Percentiles rank a stretch among this genome's conserved stretches.
phyloP scores from a whole-genome alignment of 1,284 basidiomycete genomes.

The Malassezia furfur region DNA sequence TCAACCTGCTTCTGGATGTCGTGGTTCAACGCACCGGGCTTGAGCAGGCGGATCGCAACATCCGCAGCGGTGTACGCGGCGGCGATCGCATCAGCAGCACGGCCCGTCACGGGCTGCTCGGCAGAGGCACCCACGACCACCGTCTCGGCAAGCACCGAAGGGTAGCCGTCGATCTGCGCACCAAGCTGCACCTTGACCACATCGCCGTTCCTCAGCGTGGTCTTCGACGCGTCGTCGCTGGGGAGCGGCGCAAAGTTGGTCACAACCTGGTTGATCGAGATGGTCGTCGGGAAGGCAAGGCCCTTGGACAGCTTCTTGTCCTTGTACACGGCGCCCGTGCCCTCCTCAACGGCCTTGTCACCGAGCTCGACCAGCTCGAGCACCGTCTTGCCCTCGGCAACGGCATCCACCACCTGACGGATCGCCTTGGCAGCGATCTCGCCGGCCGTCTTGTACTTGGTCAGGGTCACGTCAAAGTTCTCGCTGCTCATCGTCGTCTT shows the following conservation, averaged over 20 bases:
- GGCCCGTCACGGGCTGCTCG: conserved; percentile 68
- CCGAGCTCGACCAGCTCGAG: conserved; percentile 84
- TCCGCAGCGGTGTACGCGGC: conserved; percentile 90
- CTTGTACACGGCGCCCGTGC: conserved; percentile 77
- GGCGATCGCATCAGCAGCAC: conserved; percentile 78
- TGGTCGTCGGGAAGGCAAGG: conserved; percentile 78
- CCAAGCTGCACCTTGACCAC: conserved; percentile 93
- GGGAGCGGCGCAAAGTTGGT: conserved; percentile 56
- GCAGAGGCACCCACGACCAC: conserved; percentile 58
- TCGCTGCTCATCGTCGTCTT: conserved; percentile 20
- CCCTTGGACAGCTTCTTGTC: conserved; percentile 69
- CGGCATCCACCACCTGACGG: conserved; percentile 56
- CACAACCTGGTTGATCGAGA: conserved; percentile 72
- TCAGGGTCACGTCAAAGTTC: conserved; percentile 39
- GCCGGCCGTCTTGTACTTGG: conserved; percentile 65
- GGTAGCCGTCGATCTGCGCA: conserved; percentile 87
- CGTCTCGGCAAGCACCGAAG: conserved; percentile 76
- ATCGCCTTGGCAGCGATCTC: conserved; percentile 78
- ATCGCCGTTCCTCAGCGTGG: conserved; percentile 68
- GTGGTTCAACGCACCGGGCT: conserved; percentile 80
- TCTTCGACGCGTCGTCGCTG: conserved; percentile 53
- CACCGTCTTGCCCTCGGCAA: conserved; percentile 61
- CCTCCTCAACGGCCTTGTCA: conserved; percentile 80
- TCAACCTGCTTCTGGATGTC: conserved; percentile 77
- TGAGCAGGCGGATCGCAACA: conserved; percentile 56